A percentile compares a stretch with the other conserved stretches of the same genome.
Conservation (phyloP, 2,329 filamentous ascomycete genomes). For the Hypoxylon rubiginosum region DNA sequence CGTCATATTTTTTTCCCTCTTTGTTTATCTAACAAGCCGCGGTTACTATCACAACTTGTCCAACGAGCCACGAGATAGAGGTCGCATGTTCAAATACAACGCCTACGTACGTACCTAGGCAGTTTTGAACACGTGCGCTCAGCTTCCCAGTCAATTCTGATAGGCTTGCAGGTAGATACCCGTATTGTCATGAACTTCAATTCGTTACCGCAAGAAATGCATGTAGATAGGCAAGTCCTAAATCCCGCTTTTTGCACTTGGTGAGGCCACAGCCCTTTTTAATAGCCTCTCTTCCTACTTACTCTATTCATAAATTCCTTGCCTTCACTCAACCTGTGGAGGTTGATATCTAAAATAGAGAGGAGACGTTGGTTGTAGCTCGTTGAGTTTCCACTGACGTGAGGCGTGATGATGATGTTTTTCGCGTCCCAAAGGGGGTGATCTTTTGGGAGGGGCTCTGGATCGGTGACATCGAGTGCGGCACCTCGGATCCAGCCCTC, state of each 20-base stretch:
- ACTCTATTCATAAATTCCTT: conserved; percentile 51
- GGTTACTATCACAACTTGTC: too few relatives aligned
- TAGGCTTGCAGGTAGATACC: too few relatives aligned
- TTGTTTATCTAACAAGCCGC: too few relatives aligned
- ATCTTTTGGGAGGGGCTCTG: conserved; percentile 73
- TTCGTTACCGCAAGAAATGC: too few relatives aligned
- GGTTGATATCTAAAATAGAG: conserved; percentile 48
- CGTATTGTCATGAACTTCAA: too few relatives aligned
- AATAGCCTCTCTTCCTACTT: conserved; percentile 51
- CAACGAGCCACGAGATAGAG: too few relatives aligned
- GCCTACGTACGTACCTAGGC: too few relatives aligned
- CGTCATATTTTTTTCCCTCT: not conserved
- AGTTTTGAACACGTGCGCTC: too few relatives aligned
- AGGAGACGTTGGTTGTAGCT: conserved; percentile 47
- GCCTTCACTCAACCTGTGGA: conserved; percentile 48
- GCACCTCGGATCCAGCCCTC: conserved; percentile 63
- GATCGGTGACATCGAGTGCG: conserved; percentile 77
- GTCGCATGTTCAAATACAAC: too few relatives aligned
- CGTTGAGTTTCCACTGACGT: conserved; percentile 50
- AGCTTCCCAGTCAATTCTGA: too few relatives aligned
- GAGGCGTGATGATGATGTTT: conserved; percentile 68
- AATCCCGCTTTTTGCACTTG: too few relatives aligned
- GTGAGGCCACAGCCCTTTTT: conserved; percentile 5
- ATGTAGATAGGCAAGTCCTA: too few relatives aligned
- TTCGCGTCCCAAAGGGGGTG: conserved; percentile 73